Conservation (phyloP, 2,329 filamentous ascomycete genomes). For the Daldinia sp. region DNA sequence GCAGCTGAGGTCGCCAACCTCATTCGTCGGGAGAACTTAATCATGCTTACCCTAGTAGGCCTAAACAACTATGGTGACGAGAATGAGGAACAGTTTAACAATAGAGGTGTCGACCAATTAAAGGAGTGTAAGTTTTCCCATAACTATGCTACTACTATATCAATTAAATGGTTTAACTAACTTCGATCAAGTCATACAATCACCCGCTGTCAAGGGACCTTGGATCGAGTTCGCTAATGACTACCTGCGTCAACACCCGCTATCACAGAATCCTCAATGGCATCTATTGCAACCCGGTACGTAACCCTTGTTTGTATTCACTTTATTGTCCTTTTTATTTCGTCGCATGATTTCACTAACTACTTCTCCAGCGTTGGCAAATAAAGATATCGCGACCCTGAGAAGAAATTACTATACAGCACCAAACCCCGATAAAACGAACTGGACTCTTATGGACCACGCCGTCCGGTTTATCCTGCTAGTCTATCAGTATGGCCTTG, state of each 20-base stretch:
- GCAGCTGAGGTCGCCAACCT: not conserved
- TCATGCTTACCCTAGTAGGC: conserved; percentile 17
- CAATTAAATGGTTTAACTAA: not conserved
- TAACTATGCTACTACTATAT: not conserved
- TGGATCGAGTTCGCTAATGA: conserved; percentile 7
- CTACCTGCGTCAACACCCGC: not conserved
- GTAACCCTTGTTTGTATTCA: not conserved
- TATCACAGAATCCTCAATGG: conserved; percentile 9
- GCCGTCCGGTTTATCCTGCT: conserved; percentile 22
- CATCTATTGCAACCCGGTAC: conserved; percentile 14
- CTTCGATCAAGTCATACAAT: conserved; percentile 10
- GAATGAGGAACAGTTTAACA: not conserved
- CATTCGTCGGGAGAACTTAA: not conserved
- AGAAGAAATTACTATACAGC: not conserved
- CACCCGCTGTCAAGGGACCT: not conserved
- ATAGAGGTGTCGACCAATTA: not conserved
- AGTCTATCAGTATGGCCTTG: not conserved
- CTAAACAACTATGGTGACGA: not conserved
- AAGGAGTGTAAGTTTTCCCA: not conserved
- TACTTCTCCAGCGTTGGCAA: not conserved
- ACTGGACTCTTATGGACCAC: conserved; percentile 27
- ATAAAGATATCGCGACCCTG: not conserved
- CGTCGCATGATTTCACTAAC: not conserved
- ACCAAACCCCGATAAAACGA: not conserved
- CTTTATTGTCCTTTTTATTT: not conserved